phyloP scores from a whole-genome alignment of 2,329 filamentous ascomycete species.

The Allantophomopsis cytisporea region DNA sequence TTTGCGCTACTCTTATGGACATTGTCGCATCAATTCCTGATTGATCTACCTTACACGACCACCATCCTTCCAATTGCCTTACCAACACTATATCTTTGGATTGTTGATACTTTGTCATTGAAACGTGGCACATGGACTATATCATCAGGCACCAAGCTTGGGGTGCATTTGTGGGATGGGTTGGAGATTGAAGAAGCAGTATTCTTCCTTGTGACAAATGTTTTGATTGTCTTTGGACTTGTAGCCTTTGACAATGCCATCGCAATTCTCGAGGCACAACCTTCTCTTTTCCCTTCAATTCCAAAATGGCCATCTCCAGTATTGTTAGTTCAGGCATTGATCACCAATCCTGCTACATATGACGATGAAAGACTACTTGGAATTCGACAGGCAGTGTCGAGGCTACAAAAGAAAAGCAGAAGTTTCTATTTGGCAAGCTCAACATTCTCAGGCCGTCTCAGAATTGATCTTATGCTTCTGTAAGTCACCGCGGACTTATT shows the following conservation, averaged over 20 bases:
- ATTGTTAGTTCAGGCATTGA: conserved; percentile 36
- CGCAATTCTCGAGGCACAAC: conserved; percentile 51
- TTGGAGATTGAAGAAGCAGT: conserved; percentile 62
- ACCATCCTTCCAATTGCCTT: conserved; percentile 44
- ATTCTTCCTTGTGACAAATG: conserved; percentile 61
- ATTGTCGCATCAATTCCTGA: conserved; percentile 48
- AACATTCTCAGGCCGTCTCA: conserved; percentile 51
- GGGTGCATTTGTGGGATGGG: conserved; percentile 44
- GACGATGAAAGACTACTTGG: conserved; percentile 42
- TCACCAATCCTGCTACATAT: conserved; percentile 31
- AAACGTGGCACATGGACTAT: conserved; percentile 61
- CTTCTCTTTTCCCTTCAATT: conserved; percentile 35
- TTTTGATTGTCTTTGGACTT: conserved; percentile 54
- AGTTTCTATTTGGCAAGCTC: conserved; percentile 64
- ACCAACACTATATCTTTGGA: conserved; percentile 58
- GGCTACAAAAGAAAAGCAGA: conserved; percentile 50
- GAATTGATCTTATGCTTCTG: conserved; percentile 54
- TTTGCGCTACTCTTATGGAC: conserved; percentile 51
- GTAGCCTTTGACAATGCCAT: conserved; percentile 57
- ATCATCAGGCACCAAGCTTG: conserved; percentile 51
- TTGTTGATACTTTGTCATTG: conserved; percentile 56
- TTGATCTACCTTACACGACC: conserved; percentile 42
- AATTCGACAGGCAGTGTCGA: conserved; percentile 41
- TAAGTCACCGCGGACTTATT: conserved; percentile 18
- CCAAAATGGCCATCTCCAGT: conserved; percentile 32